Percentiles rank a stretch among this genome's conserved stretches.
These are phyloP conservation scores for Oryza glumipatula DNA, from an alignment of 176 grass and related monocot species.

Conservation along the genomic window DNA sequence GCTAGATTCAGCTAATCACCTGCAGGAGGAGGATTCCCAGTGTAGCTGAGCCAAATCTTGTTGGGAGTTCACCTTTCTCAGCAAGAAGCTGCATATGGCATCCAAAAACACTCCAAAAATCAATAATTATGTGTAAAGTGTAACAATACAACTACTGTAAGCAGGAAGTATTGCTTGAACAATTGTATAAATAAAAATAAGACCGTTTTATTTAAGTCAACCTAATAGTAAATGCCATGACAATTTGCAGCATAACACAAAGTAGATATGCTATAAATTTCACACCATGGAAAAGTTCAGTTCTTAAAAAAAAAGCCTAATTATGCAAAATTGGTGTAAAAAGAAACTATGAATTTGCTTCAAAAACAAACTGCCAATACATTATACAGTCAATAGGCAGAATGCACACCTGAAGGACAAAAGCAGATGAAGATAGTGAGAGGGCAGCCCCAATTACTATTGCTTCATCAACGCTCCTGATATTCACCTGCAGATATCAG, in stretches of 20 bases:
- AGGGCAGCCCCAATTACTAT: slow-evolving; percentile 98
- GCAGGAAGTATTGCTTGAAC: background rate
- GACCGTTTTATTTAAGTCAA: background rate
- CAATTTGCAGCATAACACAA: background rate
- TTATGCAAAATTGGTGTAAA: background rate
- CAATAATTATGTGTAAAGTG: background rate
- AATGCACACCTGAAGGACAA: slow-evolving; percentile 92
- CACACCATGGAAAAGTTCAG: background rate
- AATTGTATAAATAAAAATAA: slow-evolving; percentile 1
- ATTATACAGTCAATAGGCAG: background rate
- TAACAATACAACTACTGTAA: background rate
- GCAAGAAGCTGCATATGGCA: slow-evolving; percentile 82
- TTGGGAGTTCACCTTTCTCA: slow-evolving; percentile 96
- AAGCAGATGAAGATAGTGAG: slow-evolving; percentile 98
- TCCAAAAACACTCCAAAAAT: slow-evolving; percentile 5
- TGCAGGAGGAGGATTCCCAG: slow-evolving; percentile 96
- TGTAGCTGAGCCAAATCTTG: slow-evolving; percentile 98
- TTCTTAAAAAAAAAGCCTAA: background rate
- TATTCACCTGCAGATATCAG: slow-evolving; percentile 73
- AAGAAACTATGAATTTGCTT: background rate
- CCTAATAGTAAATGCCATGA: slow-evolving; percentile 1
- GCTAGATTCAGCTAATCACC: slow-evolving; percentile 46
- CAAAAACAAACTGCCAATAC: background rate
- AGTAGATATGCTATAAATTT: slow-evolving; percentile 20
- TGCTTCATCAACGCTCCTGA: slow-evolving; percentile 95